phyloP scores from a whole-genome alignment of 2,329 filamentous ascomycete species.

The Monilinia fructicola region DNA sequence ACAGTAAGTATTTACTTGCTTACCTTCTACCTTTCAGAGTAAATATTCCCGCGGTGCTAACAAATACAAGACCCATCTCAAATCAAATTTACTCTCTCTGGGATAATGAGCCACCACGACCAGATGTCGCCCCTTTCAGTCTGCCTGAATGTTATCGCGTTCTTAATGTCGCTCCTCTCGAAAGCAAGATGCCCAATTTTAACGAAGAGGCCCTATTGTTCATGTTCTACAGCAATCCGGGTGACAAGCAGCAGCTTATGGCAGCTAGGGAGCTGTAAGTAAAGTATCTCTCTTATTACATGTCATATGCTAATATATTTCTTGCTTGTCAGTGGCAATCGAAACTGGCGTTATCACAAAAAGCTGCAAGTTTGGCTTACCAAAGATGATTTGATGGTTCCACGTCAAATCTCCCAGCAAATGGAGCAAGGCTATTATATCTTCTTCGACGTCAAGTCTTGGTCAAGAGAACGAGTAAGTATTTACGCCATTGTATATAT shows the following conservation, averaged over 20 bases:
- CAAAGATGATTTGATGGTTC: constrained; percentile 65
- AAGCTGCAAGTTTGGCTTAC: constrained; percentile 66
- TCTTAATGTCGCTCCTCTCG: constrained; percentile 63
- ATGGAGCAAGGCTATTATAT: constrained; percentile 67
- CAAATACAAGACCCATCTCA: constrained; percentile 46
- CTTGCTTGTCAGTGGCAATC: constrained; percentile 50
- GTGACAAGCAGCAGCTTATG: constrained; percentile 62
- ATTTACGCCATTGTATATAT: neutral
- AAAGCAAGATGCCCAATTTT: constrained; percentile 64
- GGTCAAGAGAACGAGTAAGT: constrained; percentile 63
- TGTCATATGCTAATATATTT: constrained; percentile 22
- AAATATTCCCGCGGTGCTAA: neutral
- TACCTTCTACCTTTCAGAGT: constrained; percentile 16
- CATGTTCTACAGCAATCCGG: constrained; percentile 68
- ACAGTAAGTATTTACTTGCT: constrained; percentile 50
- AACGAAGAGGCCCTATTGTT: constrained; percentile 69
- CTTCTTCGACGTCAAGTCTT: constrained; percentile 62
- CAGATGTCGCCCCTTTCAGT: constrained; percentile 56
- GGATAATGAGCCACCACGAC: constrained; percentile 58
- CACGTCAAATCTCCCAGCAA: constrained; percentile 56
- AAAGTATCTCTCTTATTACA: neutral
- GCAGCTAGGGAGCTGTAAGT: constrained; percentile 63
- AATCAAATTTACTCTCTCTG: constrained; percentile 62
- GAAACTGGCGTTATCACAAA: constrained; percentile 70
- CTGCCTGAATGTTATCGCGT: constrained; percentile 67